A percentile compares a stretch with the other conserved stretches of the same genome.
These are phyloP conservation scores for Endocalyx cinctus DNA, from an alignment of 2,329 filamentous ascomycete species.

Conservation along the genomic window DNA sequence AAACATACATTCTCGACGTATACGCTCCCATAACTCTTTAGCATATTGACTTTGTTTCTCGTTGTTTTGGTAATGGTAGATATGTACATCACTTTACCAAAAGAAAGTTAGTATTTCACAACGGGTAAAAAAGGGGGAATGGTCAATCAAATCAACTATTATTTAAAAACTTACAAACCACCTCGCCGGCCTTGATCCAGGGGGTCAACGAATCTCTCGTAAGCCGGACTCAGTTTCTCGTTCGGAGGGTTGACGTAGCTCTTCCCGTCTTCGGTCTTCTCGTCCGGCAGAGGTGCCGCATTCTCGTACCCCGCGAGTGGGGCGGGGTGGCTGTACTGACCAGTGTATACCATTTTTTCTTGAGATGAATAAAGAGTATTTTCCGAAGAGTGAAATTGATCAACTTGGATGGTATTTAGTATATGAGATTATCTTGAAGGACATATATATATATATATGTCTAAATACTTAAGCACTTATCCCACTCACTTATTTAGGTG, in stretches of 20 bases:
- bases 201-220: constrained; percentile 64
- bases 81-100: constrained; percentile 63
- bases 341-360: too few relatives aligned
- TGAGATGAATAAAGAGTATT: too few relatives aligned
- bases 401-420: too few relatives aligned
- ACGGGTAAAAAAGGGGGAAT: too few relatives aligned
- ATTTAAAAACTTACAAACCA: constrained; percentile 59
- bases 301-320: constrained; percentile 55
- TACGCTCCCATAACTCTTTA: constrained; percentile 68
- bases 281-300: constrained; percentile 51
- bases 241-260: constrained; percentile 62
- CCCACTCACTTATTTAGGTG: too few relatives aligned
- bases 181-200: constrained; percentile 62
- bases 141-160: not conserved
- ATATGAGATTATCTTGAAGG: too few relatives aligned
- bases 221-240: constrained; percentile 59
- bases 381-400: too few relatives aligned
- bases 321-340: constrained; percentile 46
- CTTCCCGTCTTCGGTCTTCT: constrained; percentile 69
- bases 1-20: constrained; percentile 71
- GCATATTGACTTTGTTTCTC: constrained; percentile 62
- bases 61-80: constrained; percentile 72
- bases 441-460: too few relatives aligned
- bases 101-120: not conserved
- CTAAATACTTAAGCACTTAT: too few relatives aligned